Evolutionary conservation across 345 rosid genomes (phyloP), one percentile per base, ranked within the genome.

Genomic region (Laguncularia racemosa): DNA sequence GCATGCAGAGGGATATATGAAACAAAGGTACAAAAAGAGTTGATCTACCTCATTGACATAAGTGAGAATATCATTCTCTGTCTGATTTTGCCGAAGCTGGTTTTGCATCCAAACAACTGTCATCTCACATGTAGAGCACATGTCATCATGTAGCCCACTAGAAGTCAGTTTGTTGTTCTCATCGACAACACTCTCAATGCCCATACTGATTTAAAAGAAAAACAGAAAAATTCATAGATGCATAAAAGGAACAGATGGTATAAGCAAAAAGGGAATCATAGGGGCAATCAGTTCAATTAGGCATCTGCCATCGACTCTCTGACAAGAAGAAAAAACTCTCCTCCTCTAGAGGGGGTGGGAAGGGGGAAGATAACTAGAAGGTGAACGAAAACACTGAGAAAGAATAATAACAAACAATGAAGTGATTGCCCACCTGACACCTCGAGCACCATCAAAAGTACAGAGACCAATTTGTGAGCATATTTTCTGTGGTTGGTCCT

Each of bases 381-480:
- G 13, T 1, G 19, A 46, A 46, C 28, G 12, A 16, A 15, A 26
- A 43, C 12, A 28, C 13, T 51, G 13, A 21, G 28, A 26, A 62
- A 60, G 26, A 52, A 16, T 20, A 33, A 61, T 0, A 61, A 16
- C 46, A 12, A 20, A 60, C 26, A 28, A 52, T 46, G 14, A 43
- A 15, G 21, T 49, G 10, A 38, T 46, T 28, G 48, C 65, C 47
- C 46, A 85, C 92, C 86, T 80, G 55, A 85, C 78, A 56, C 83
- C 82, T 45, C 20, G 72, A 23, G 67, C 56, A 14, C 88, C 92
- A 64, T 81, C 88, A 67, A 82, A 84, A 0, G 78, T 65, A 56
- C 91, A 84, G 58, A 82, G 63, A 56, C 83, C 88, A 60, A 85
- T 74, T 60, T 72, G 79, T 3, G 92, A 82, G 75, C 92, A 85